Base-by-base conservation (phyloP, 1,139 yeast genomes). In the Pichia sp. region DNA sequence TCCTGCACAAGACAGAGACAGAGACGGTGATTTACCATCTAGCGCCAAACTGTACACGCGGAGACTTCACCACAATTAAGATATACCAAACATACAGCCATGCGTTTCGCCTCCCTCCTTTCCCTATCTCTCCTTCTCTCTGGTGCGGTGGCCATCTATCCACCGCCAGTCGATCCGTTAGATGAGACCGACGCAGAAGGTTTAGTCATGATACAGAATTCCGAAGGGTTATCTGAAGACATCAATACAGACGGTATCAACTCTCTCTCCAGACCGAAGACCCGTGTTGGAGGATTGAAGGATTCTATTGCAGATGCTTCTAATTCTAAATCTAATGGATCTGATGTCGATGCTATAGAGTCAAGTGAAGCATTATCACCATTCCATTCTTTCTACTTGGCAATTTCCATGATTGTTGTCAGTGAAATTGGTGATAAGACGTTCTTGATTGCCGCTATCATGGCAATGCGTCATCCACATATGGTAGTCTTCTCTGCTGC, bases 371-470 rank as follows among this genome's bases (percentile, higher is more conserved):
- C 24, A 8, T 25, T 31, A n/a, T 34, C 38, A n/a, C 33, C 38
- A 14, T 40, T 44, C 21, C 33, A 37, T 30, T 33, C 43, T 4
- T 40, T 39, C n/a, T 43, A 45, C 25, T 29, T 43, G 24, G 32
- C 47, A 10, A 60, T 76, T 14, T 75, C 87, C 5, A 91, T 91
- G 98, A 91, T 91, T 54, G 64, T 85, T 29, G 84, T 87, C 21
- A 84, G 95, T 20, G 99, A 91, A 60, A 79, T 93, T 43, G 98
- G 98, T 39, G 99, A 91, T 60, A 93, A 91, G 64, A 91, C 99
- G 0, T 91, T 91, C 55, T 70, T 91, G 49, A 87, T 93, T 50
- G 96, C 98, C 21, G 97, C 97, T 3, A 70, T 91, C 48, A 87
- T 91, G 96, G 96, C 98, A 24, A 91, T 93, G 98, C 82, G 85